Base-by-base conservation (phyloP, 2,329 filamentous ascomycete species). In the Drechslerella dactyloides region DNA sequence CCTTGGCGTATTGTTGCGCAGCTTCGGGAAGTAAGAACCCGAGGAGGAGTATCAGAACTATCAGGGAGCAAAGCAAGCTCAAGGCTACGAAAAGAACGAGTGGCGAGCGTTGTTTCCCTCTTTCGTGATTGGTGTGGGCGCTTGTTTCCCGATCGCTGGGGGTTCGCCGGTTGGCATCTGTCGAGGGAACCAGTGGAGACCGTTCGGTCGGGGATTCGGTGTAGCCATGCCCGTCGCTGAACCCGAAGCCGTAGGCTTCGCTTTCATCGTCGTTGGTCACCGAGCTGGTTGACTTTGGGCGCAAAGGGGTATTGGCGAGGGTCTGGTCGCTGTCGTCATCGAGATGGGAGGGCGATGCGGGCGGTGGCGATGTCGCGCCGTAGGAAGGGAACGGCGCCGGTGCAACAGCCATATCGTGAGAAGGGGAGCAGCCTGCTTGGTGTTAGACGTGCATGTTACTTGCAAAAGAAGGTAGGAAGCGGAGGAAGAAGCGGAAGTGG, bases 1-100 rank as follows among this genome's bases (percentile, higher is more conserved):
- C 84, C 80, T 93, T 89, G 54, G 90, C 90, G 80, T 99, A 99
- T 78, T 91, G 85, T 80, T 96, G 87, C 10, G 96, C 86, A 6
- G 89, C 86, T 15, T 89, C 87, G 1, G 93, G 93, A 0, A 89
- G 86, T 60, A 96, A 85, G 80, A 96, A 96, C 15, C 88, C 91
- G 63, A 93, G 82, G 15, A 89, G 80, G 68, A 97, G 87, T 75
- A 96, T 91, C 27, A 84, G 78, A 21, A 93, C 76, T 4, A 89
- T 83, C 5, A 87, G 77, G 1, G 85, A 75, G 54, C 85, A 89
- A 7, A 97, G 81, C 1, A 89, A 65, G 0, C 84, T 75, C 73
- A 96, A 85, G 30, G 93, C 89, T 40, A 96, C 83, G 33, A 91
- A 82, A 7, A 65, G 56, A 17, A 60, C 33, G 17, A 44, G 55